phyloP scores from a whole-genome alignment of 1,139 yeast genomes.

The Yamadazyma trypodendri region DNA sequence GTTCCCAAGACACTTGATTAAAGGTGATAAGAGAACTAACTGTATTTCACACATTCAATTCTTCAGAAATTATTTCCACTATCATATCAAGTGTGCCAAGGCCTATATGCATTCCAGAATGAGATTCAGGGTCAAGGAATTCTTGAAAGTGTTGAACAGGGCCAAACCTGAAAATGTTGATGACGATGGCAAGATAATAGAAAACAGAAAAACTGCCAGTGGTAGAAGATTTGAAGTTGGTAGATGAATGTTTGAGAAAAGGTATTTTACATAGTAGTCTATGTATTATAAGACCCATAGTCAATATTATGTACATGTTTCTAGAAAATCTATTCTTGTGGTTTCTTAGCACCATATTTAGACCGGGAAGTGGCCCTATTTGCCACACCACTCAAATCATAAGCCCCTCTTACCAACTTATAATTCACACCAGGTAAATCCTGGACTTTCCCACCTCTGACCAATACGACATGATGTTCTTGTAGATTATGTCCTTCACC shows the following conservation, averaged over 20 bases:
- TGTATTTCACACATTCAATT: slow-evolving; percentile 87
- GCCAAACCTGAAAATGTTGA: slow-evolving; percentile 93
- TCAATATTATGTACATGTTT: slow-evolving; percentile 4
- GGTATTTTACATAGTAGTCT: too few species aligned
- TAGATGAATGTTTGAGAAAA: too few species aligned
- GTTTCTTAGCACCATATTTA: slow-evolving; percentile 92
- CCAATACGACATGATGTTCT: slow-evolving; percentile 94
- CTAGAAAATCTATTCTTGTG: slow-evolving; percentile 29
- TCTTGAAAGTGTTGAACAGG: slow-evolving; percentile 90
- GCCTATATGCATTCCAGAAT: slow-evolving; percentile 98
- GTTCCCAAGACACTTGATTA: slow-evolving; percentile 69
- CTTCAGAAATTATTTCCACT: slow-evolving; percentile 95
- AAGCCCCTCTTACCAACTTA: slow-evolving; percentile 89
- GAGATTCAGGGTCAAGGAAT: slow-evolving; percentile 93
- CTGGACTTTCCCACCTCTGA: slow-evolving; percentile 96
- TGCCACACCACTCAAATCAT: slow-evolving; percentile 93
- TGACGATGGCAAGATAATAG: slow-evolving; percentile 58
- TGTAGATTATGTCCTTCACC: slow-evolving; percentile 99
- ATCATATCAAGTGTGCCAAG: slow-evolving; percentile 96
- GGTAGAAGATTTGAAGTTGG: slow-evolving; percentile 68
- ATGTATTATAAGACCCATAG: too few species aligned
- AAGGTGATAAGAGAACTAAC: slow-evolving; percentile 72
- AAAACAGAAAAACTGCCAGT: slow-evolving; percentile 75
- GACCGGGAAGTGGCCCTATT: slow-evolving; percentile 88
- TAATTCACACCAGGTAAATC: slow-evolving; percentile 99